Conservation (phyloP, 257 asterid species). For the Solanum corneliomulleri region DNA sequence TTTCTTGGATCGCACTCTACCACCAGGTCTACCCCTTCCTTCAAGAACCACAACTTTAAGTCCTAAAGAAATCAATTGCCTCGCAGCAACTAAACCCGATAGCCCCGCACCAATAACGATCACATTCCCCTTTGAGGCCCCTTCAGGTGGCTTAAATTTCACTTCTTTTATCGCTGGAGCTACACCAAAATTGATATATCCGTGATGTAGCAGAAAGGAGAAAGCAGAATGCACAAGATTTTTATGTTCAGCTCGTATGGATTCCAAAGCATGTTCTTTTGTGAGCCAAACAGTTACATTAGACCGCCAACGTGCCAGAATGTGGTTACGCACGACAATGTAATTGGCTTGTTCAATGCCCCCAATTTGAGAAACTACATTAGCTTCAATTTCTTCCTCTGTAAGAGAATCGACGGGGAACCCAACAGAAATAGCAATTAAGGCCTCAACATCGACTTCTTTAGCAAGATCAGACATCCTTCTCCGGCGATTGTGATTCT, state of each 20-base stretch:
- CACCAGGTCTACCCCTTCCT: constrained; percentile 82
- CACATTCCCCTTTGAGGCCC: constrained; percentile 40
- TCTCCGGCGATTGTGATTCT: constrained; percentile 37
- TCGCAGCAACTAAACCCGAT: constrained; percentile 86
- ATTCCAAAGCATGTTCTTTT: constrained; percentile 84
- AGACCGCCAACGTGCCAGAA: constrained; percentile 82
- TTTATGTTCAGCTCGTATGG: constrained; percentile 89
- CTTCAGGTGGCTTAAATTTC: constrained; percentile 35
- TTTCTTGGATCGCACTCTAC: constrained; percentile 72
- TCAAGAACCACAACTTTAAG: constrained; percentile 80
- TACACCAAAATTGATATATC: constrained; percentile 83
- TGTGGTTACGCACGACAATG: constrained; percentile 88
- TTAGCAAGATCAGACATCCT: constrained; percentile 57
- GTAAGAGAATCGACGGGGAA: constrained; percentile 89
- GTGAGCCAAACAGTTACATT: constrained; percentile 78
- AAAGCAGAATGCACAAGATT: constrained; percentile 74
- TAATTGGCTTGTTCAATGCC: constrained; percentile 74
- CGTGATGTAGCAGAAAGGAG: constrained; percentile 63
- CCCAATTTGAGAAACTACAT: constrained; percentile 77
- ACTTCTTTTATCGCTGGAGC: constrained; percentile 66
- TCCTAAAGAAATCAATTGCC: constrained; percentile 78
- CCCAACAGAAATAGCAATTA: constrained; percentile 89
- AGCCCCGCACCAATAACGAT: constrained; percentile 81
- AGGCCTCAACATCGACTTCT: constrained; percentile 85
- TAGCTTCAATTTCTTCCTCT: constrained; percentile 95